phyloP scores from a whole-genome alignment of 176 grass and related monocot species.

The Pharus latifolius region DNA sequence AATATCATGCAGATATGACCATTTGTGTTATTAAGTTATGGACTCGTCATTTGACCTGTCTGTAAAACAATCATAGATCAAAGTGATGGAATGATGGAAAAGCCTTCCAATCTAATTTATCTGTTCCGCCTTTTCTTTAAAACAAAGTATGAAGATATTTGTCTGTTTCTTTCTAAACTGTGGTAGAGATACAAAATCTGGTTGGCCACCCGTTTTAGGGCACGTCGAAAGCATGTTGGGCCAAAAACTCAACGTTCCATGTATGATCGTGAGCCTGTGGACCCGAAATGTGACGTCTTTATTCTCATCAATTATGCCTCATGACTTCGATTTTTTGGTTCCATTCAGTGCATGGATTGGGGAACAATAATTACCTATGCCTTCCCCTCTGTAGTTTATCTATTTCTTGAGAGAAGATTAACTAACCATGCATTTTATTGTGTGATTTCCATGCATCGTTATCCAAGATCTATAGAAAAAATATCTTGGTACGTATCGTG shows the following conservation, averaged over 20 bases:
- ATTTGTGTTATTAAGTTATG: too few relatives aligned
- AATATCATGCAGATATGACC: too few relatives aligned
- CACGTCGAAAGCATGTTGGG: conserved; percentile 28
- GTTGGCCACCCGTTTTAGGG: conserved; percentile 7
- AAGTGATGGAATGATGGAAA: not conserved
- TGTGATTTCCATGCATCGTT: too few relatives aligned
- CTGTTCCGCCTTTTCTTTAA: not conserved
- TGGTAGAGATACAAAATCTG: not conserved
- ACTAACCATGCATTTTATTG: too few relatives aligned
- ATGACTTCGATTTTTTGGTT: not conserved
- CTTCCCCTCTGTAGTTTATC: not conserved
- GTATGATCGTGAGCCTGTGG: not conserved
- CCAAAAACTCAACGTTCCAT: not conserved
- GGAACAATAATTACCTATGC: not conserved
- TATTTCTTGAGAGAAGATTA: too few relatives aligned
- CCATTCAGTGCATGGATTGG: not conserved
- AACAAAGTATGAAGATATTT: not conserved
- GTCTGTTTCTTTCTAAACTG: not conserved
- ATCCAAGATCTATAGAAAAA: too few relatives aligned
- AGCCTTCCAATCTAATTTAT: not conserved
- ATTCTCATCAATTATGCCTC: not conserved
- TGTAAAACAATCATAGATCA: too few relatives aligned
- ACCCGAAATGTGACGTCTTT: not conserved
- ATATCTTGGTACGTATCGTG: too few relatives aligned
- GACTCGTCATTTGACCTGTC: too few relatives aligned